Base-by-base conservation (phyloP, 257 asterid genomes). In the Lithospermum erythrorhizon region DNA sequence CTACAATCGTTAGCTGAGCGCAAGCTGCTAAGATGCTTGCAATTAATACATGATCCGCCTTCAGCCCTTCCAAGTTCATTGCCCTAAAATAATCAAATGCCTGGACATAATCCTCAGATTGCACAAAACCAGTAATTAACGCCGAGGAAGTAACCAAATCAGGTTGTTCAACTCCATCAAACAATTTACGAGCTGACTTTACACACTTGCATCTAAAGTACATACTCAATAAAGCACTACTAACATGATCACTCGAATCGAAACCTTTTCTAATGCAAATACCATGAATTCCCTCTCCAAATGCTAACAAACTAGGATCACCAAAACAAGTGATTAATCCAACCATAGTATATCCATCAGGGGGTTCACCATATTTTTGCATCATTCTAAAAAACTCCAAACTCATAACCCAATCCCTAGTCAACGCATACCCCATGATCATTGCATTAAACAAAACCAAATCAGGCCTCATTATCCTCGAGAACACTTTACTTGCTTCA, bases 111-210 rank as follows among this genome's bases (percentile, higher is more conserved):
- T 86, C 78, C 11, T 83, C 85, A 24, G 73, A 58, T 55, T 65
- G 82, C 49, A 81, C 72, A 68, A 86, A 77, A 9, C 93, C 95
- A 0, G 84, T 55, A 18, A 91, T 88, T 54, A 88, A 60, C 2
- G 96, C 66, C 21, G 96, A 91, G 93, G 94, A 88, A 6, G 95
- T 82, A 52, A 91, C 88, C 61, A 88, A 69, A 77, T 91, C 96
- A 18, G 95, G 95, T 21, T 59, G 49, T 6, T 56, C 37, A 56
- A 82, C 59, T 53, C 65, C 62, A 61, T 68, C 57, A 21, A 88
- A 88, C 27, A 81, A 76, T 30, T 61, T 63, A 63, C 61, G 52
- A 0, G 98, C 95, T 0, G 73, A 75, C 20, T 72, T 82, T 79
- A 84, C 65, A 48, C 62, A 62, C 73, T 73, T 72, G 56, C 76